Evolutionary conservation across 2,329 filamentous ascomycete species (phyloP), one percentile per base, ranked within the genome.

Genomic region (Beauveria varroae): DNA sequence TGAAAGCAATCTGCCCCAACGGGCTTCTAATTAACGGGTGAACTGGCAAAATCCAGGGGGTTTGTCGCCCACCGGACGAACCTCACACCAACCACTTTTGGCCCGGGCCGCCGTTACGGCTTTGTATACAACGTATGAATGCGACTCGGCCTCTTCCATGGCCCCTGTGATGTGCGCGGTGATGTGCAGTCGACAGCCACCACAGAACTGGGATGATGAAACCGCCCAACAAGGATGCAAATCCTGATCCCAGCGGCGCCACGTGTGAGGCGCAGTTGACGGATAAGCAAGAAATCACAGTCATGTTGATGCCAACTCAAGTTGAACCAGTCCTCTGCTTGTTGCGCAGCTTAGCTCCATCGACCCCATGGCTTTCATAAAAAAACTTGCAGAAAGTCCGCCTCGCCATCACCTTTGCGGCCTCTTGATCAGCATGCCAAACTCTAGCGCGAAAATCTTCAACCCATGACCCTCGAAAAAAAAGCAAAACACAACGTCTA

Each of bases 171-270:
- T 37, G 34, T 37, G n/a, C 50, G 30, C 30, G 16, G 50, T 20
- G 37, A 59, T 52, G 24, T 52, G 46, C 37, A 34, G 57, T 51
- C 47, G 24, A 51, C 57, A 26, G 44, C 57, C 57, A 47, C 57
- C 57, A 59, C 57, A 1, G 2, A n/a, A 26, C 57, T 14, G 34
- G 57, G 57, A 44, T 59, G 46, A 52, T 59, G 47, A 59, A 59
- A 59, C 57, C 44, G 44, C 55, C 46, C n/a, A 44, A 22, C 57
- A 34, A 43, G 57, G 37, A 41, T 59, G 34, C 12, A 16, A 30
- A 28, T 10, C 9, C 20, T n/a, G 16, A 59, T 59, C 57, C 57
- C 47, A 37, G 57, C 37, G 47, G 24, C 47, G 37, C 57, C 57
- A 59, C 57, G 57, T 59, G 57, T 43, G 28, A 47, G n/a, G 43